Conservation (phyloP, 306 rosid species). For the Mimosa pudica region DNA sequence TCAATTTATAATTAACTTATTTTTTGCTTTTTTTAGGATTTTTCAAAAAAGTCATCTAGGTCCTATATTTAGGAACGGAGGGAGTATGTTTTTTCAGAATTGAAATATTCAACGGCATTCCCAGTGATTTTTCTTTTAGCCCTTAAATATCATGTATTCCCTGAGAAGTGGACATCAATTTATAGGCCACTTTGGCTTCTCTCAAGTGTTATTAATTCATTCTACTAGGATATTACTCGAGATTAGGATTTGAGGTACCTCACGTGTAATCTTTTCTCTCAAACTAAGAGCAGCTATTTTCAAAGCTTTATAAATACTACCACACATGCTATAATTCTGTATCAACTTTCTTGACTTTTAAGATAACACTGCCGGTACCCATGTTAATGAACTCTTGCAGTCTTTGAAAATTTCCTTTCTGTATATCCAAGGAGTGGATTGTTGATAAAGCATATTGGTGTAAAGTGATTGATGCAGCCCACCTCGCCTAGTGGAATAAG, state of each 20-base stretch:
- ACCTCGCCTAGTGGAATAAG: neutral
- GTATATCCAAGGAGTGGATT: too few species aligned
- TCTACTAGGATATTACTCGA: constrained; percentile 96
- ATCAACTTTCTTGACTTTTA: too few species aligned
- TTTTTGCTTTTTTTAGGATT: too few species aligned
- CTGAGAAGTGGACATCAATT: constrained; percentile 74
- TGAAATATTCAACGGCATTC: constrained; percentile 90
- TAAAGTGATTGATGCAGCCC: too few species aligned
- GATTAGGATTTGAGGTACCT: constrained; percentile 98
- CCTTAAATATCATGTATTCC: constrained; percentile 85
- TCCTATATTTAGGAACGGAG: too few species aligned
- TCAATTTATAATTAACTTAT: too few species aligned
- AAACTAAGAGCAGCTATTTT: constrained; percentile 14
- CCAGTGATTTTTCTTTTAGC: constrained; percentile 98
- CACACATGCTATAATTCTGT: neutral
- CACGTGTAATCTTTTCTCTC: constrained; percentile 23
- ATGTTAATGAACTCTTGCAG: too few species aligned
- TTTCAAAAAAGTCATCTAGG: too few species aligned
- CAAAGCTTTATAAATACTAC: neutral
- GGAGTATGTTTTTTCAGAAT: constrained; percentile 72
- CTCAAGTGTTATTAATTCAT: constrained; percentile 87
- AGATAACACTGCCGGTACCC: too few species aligned
- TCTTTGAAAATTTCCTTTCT: too few species aligned
- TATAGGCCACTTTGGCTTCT: constrained; percentile 97
- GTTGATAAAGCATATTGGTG: too few species aligned